Evolutionary conservation across 2,329 filamentous ascomycete species (phyloP).

Genomic region (Neofusicoccum kwambonambiense): DNA sequence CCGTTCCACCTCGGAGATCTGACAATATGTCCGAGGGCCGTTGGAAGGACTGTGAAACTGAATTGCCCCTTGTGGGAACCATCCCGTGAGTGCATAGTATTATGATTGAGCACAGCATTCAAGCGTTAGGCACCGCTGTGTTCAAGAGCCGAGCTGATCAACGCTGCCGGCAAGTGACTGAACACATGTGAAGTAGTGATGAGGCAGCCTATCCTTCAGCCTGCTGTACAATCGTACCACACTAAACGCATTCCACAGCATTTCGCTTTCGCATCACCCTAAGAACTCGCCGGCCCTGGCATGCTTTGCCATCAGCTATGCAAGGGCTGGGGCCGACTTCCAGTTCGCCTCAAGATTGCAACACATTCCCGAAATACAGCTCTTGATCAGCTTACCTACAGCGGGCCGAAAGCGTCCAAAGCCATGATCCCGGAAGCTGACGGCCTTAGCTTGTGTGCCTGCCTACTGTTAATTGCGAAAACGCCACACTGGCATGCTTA

Average conservation of each 20-base stretch:
- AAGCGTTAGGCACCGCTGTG: neutral
- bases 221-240: neutral
- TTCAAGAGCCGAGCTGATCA: neutral
- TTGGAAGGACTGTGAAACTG: neutral
- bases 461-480: neutral
- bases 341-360: neutral
- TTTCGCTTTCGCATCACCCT: neutral
- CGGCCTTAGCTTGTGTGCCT: constrained; percentile 1
- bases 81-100: neutral
- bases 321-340: constrained; percentile 6
- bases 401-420: constrained; percentile 6
- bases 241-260: neutral
- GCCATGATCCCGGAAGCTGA: constrained; percentile 10
- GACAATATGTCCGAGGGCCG: neutral
- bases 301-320: neutral
- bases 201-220: neutral
- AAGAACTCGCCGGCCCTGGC: neutral
- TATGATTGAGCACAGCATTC: neutral
- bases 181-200: neutral
- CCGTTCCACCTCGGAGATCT: neutral
- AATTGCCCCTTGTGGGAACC: neutral
- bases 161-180: constrained; percentile 4
- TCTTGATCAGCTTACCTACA: constrained; percentile 11
- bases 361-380: constrained; percentile 10
- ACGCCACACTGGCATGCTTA: neutral